phyloP scores from a whole-genome alignment of 192 early-diverging fungal species.

The Coemansia aciculifera region DNA sequence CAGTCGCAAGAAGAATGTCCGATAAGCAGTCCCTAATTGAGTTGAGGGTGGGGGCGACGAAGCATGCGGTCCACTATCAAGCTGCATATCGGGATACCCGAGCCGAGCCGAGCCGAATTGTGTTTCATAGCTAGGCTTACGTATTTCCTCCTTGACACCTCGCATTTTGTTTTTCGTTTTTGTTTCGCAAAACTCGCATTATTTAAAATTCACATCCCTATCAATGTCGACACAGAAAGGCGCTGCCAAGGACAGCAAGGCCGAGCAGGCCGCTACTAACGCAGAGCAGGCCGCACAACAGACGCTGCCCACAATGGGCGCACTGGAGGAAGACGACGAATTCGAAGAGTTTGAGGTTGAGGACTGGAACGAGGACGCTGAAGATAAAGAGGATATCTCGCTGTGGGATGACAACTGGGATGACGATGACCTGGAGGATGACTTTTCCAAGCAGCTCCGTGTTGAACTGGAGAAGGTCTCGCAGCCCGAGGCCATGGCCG shows the following conservation, averaged over 20 bases:
- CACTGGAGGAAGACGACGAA: slow-evolving; percentile 91
- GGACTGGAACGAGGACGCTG: slow-evolving; percentile 81
- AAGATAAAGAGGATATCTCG: slow-evolving; percentile 64
- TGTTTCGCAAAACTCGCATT: not conserved
- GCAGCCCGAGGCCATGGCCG: slow-evolving; percentile 36
- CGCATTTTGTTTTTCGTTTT: no score
- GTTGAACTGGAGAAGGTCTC: slow-evolving; percentile 41
- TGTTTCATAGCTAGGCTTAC: no score
- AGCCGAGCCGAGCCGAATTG: not conserved
- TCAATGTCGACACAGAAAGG: slow-evolving; percentile 28
- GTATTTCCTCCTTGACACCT: no score
- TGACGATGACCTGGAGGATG: slow-evolving; percentile 86
- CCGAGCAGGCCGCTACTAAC: slow-evolving; percentile 10
- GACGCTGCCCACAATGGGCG: slow-evolving; percentile 59
- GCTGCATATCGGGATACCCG: not conserved
- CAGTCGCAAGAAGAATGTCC: not conserved
- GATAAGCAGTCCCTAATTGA: not conserved
- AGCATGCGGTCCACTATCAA: not conserved
- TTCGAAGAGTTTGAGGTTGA: slow-evolving; percentile 91
- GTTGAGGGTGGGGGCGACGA: not conserved
- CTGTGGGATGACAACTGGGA: slow-evolving; percentile 93
- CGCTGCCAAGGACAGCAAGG: slow-evolving; percentile 12
- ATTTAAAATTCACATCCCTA: not conserved
- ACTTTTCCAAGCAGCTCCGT: slow-evolving; percentile 85
- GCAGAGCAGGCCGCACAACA: slow-evolving; percentile 14